Percentiles rank a stretch among this genome's conserved stretches.
Evolutionary conservation across 1,284 basidiomycete genomes (phyloP).

Genomic region (Cryptococcus sp.): DNA sequence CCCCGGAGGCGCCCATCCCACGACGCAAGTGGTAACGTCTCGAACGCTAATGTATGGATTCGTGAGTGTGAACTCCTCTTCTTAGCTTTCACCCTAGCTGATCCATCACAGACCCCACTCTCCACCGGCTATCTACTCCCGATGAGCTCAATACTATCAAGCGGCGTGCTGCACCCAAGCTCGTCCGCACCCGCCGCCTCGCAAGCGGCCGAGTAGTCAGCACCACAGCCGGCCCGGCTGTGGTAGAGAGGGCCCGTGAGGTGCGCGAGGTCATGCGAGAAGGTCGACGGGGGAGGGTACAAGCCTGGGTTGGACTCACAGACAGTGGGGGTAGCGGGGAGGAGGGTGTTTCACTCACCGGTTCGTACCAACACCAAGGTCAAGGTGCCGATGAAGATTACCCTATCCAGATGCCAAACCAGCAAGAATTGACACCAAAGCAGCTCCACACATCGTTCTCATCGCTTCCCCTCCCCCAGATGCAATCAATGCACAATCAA

Average conservation of each 20-base stretch:
- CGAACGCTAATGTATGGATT: conserved; percentile 44
- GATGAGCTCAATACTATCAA: conserved; percentile 34
- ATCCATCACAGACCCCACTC: conserved; percentile 28
- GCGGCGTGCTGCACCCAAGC: conserved; percentile 42
- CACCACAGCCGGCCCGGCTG: conserved; percentile 32
- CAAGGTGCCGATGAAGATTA: no score
- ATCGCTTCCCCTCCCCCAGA: no score
- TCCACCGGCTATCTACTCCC: conserved; percentile 35
- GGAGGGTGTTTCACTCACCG: no score
- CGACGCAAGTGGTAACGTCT: conserved; percentile 38
- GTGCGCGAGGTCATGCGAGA: conserved; percentile 29
- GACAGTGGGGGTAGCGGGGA: no score
- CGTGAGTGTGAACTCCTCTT: conserved; percentile 22
- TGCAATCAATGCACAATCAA: no score
- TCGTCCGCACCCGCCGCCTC: conserved; percentile 39
- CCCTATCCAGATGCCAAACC: no score
- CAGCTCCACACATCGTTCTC: no score
- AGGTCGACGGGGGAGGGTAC: conserved; percentile 5
- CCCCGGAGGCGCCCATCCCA: conserved; percentile 45
- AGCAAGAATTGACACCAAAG: no score
- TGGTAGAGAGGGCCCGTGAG: conserved; percentile 32
- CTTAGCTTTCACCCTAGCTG: not conserved
- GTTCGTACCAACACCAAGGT: no score
- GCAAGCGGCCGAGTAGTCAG: conserved; percentile 39
- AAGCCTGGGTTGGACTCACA: not conserved